Evolutionary conservation across 306 rosid genomes (phyloP), one percentile per base, ranked within the genome.

Genomic region (Betula pendula): DNA sequence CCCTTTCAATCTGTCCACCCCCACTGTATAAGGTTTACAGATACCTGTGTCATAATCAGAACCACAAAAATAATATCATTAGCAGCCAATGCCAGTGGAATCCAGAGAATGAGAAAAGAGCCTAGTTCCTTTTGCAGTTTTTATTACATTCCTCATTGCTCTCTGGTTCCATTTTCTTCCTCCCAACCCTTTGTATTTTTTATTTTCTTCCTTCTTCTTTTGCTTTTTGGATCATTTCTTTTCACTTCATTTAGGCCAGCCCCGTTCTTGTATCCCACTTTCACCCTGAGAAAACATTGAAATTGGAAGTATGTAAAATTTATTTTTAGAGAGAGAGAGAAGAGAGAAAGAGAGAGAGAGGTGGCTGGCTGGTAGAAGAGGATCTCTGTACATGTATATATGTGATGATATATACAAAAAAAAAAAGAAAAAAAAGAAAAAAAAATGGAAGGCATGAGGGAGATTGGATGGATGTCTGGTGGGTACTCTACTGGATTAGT

Each of bases 61-160:
- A 71, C 85, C 80, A 68, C 75, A 88, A 74, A 74, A 88, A 91
- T 86, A 91, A 89, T 84, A 77, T 83, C 68, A 38, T 75, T 82
- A 85, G 90, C 89, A 73, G 80, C 83, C 93, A 83, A 68, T 73
- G 75, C 71, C 84, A 77, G 56, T 24, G 94, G 93, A 84, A 81
- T 84, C 93, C 79, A 69, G 87, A 83, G 90, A 88, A 84, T 62
- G 85, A 83, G 89, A 88, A 84, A 84, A 77, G 81, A 88, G 89
- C 77, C 60, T 90, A 88, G 91, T 81, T 82, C 91, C 87, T 82
- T 83, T 81, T 82, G 85, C 79, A 62, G 88, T 87, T 87, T 85
- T 80, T 38, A 90, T 94, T 92, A 92, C 91, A 87, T 94, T 94
- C 88, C 90, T 62, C 90, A 92, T 90, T 88, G 89, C 87, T 85